Base-by-base conservation (phyloP, 345 rosid species). In the Carallia pectinifolia region DNA sequence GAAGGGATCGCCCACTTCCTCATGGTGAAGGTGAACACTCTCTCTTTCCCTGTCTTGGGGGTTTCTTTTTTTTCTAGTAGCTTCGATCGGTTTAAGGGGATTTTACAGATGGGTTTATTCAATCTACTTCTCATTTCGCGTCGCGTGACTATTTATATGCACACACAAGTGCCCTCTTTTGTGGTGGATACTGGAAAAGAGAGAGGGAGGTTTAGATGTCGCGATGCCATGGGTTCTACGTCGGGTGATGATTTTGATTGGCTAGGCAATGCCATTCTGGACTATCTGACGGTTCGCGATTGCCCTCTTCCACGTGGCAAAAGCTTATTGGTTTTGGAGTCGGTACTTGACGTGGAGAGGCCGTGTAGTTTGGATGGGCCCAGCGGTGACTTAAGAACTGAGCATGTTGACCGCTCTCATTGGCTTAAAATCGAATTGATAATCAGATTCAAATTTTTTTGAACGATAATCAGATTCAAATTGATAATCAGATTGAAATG, bases 1-100 rank as follows among this genome's bases (percentile, higher is more conserved):
- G 92, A 88, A 81, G 93, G 88, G 76, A 90, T 39, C 77, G 98
- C 83, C 99, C 92, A 87, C 88, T 85, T 92, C 96, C 91, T 82
- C 99, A 92, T 95, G 10, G 76, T 71, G 39, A 40, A 12, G 23
- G 23, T 23, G 23, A 23, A 23, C 23, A 23, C 23, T 23, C 23
- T 23, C 23, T 23, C 23, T 23, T 23, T 23, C 23, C 23, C 23
- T 23, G 7, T 16, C 18, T 6, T 16, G 8, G 37, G 52, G 66
- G 53, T 23, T 23, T 23, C 23, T 23, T 23, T 23, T 23, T 23
- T 44, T 53, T 72, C 72, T 40, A 56, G 70, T 53, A 76, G 76
- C 78, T 82, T 78, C 72, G 65, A 53, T 58, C 55, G 37, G 53
- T 23, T 44, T 13, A 50, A 38, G 16, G 30, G 34, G 39, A 40